These are phyloP conservation scores for Sesbania bispinosa DNA, from an alignment of 306 rosid species.

Conservation along the genomic window DNA sequence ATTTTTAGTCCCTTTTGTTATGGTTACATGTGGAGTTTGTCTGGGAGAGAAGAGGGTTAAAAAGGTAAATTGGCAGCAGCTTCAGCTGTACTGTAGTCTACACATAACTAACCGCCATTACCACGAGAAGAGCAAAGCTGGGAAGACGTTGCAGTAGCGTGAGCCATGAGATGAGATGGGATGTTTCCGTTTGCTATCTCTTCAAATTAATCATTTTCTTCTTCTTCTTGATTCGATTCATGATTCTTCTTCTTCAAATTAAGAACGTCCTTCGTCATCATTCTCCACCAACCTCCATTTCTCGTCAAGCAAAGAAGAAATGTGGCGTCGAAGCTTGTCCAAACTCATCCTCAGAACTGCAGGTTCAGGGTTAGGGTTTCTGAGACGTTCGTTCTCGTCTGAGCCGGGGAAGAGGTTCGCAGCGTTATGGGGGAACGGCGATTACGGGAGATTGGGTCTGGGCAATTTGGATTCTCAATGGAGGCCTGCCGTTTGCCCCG, in stretches of 20 bases:
- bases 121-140: background rate
- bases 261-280: background rate
- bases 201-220: background rate
- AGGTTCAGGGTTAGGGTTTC: constrained; percentile 26
- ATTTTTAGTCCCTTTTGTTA: too few species aligned
- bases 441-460: constrained; percentile 79
- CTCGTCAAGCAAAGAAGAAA: background rate
- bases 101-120: constrained; percentile 17
- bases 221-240: background rate
- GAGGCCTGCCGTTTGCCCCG: constrained; percentile 58
- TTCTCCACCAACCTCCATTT: background rate
- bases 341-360: constrained; percentile 7
- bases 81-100: background rate
- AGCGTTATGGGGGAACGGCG: constrained; percentile 90
- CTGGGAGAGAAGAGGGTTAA: background rate
- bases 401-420: constrained; percentile 54
- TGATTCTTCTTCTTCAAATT: constrained; percentile 5
- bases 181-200: background rate
- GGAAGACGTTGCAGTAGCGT: constrained; percentile 29
- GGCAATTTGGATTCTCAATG: constrained; percentile 78
- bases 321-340: constrained; percentile 37
- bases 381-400: constrained; percentile 36
- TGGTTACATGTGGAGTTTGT: background rate
- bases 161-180: constrained; percentile 9
- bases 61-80: background rate